Conservation (phyloP, 371 early-diverging fungal species). For the Mucor irregularis region DNA sequence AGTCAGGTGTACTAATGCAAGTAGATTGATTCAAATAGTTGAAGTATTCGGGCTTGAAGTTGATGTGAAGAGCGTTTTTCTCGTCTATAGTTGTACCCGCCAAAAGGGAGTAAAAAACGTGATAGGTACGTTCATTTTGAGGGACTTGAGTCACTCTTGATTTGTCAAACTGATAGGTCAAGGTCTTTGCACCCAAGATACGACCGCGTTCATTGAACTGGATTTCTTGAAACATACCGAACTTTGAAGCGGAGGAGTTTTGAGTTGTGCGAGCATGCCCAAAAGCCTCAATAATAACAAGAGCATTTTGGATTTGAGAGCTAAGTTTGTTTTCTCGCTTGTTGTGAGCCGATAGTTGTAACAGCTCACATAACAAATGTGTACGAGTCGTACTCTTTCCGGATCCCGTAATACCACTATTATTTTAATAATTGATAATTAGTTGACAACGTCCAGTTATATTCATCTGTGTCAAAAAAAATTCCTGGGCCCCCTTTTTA, state of each 20-base stretch:
- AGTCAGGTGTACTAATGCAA: slow-evolving; percentile 17
- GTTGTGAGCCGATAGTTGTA: slow-evolving; percentile 66
- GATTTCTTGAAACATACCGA: slow-evolving; percentile 80
- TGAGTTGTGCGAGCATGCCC: slow-evolving; percentile 72
- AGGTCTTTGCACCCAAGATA: slow-evolving; percentile 82
- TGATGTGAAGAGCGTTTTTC: slow-evolving; percentile 47
- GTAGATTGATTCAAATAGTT: slow-evolving; percentile 38
- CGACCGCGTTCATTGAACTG: slow-evolving; percentile 86
- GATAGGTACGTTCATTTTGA: slow-evolving; percentile 74
- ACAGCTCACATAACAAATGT: slow-evolving; percentile 68
- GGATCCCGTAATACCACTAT: slow-evolving; percentile 81
- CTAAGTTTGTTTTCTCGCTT: slow-evolving; percentile 75
- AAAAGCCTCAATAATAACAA: slow-evolving; percentile 71
- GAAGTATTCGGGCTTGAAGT: slow-evolving; percentile 42
- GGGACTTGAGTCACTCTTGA: slow-evolving; percentile 64
- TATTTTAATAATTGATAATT: not conserved
- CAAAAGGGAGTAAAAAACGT: slow-evolving; percentile 87
- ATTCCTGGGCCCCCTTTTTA: no score
- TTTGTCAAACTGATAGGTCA: slow-evolving; percentile 89
- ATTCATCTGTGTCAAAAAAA: no score
- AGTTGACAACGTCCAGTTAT: no score
- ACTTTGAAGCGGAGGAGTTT: slow-evolving; percentile 76
- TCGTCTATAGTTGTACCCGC: slow-evolving; percentile 53
- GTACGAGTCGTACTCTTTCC: slow-evolving; percentile 78
- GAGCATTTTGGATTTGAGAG: slow-evolving; percentile 69